Base-by-base conservation (phyloP, 2,329 filamentous ascomycete species). In the Ascochyta lentis region DNA sequence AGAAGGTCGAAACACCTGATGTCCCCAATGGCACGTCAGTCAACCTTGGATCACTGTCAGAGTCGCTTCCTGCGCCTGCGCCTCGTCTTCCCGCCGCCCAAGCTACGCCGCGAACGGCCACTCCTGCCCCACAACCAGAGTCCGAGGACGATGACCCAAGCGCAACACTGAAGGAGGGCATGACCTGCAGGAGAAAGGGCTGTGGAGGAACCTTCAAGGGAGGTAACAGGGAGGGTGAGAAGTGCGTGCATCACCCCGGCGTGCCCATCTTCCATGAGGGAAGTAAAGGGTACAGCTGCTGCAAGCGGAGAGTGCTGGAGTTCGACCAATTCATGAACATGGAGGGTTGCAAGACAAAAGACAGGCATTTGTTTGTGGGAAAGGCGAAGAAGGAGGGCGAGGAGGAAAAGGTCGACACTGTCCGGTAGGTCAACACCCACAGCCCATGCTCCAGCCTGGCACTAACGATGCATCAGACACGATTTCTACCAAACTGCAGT, bases 311-410 rank as follows among this genome's bases (percentile, higher is more conserved):
- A 34, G 95, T 99, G 54, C 80, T 99, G 56, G 95, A 99, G 73
- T 99, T 99, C 76, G 93, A 99, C 75, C 89, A 98, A 77, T 99
- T 99, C 78, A 88, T 99, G 88, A 95, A 91, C 77, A 94, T 99
- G 56, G 87, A 90, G 67, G 95, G 95, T 1, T 99, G 95, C 79
- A 87, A 87, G 74, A 92, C 89, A 39, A 95, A 93, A 77, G 80
- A 83, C 39, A 83, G 84, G 57, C 95, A 99, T 80, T 77, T 96
- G 63, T 99, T 97, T 70, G 83, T 98, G 31, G 90, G 90, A 4
- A 89, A 84, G 63, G 91, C 86, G 6, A 91, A 91, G 77, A 90
- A 91, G 76, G 81, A 81, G 59, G 72, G 73, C 64, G 78, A 74
- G 1, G 91, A 96, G 77, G 92, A 96, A 78, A 81, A 89, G 67